Evolutionary conservation across 495 filamentous ascomycete species (phyloP).

Genomic region (Penicillium cosmopolitanum): DNA sequence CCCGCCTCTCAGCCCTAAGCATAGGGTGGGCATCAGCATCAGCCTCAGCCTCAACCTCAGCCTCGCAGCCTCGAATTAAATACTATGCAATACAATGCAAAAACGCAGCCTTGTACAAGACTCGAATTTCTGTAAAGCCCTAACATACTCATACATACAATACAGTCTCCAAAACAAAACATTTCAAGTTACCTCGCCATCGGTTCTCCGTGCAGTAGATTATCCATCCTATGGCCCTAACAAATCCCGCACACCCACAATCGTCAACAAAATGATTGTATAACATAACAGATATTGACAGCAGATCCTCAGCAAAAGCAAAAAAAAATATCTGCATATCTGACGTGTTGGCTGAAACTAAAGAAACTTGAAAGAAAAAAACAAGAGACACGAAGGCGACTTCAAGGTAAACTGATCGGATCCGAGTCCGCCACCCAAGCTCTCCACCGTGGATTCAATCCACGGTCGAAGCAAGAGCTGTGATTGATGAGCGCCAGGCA

Average conservation of each 20-base stretch:
- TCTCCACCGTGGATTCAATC: background rate
- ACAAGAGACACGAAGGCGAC: background rate
- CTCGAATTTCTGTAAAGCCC: background rate
- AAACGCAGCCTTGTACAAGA: no score
- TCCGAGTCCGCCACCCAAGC: background rate
- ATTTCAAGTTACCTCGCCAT: no score
- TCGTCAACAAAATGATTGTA: no score
- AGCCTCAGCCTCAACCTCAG: background rate
- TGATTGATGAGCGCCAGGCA: background rate
- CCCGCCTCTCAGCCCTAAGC: no score
- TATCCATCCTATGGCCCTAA: no score
- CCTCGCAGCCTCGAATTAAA: background rate
- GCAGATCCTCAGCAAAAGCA: no score
- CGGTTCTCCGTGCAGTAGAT: no score
- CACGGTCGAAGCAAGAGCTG: background rate
- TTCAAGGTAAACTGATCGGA: background rate
- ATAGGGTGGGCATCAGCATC: background rate
- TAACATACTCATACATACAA: no score
- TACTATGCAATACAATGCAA: background rate
- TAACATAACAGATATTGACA: no score
- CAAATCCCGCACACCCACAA: no score
- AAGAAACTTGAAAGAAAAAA: background rate
- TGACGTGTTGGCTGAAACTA: background rate
- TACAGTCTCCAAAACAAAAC: no score
- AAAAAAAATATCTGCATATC: background rate